phyloP scores from a whole-genome alignment of 2,329 filamentous ascomycete species.

The Fusarium nematophilum region DNA sequence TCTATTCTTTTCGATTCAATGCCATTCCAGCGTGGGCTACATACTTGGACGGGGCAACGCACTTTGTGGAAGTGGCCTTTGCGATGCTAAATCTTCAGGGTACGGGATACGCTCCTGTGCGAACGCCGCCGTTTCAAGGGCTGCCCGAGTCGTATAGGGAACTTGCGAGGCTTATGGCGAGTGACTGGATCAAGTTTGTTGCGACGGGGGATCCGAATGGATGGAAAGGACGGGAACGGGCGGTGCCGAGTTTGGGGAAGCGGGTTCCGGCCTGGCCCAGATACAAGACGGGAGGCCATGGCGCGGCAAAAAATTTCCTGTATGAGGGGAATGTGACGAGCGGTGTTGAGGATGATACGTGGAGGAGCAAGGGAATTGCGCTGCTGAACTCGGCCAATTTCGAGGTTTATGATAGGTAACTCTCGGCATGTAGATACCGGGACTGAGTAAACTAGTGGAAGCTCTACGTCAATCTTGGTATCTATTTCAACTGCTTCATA shows the following conservation, averaged over 20 bases:
- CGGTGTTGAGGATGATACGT: conserved; percentile 6
- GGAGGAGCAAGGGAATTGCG: conserved; percentile 2
- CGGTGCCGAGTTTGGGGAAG: conserved; percentile 8
- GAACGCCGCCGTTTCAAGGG: conserved; percentile 17
- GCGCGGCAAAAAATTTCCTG: conserved; percentile 1
- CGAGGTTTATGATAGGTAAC: conserved; percentile 21
- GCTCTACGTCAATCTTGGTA: no score
- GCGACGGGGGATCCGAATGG: conserved; percentile 21
- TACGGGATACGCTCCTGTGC: conserved; percentile 17
- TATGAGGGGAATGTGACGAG: conserved; percentile 22
- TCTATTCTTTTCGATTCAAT: conserved; percentile 21
- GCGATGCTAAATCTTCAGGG: conserved; percentile 23
- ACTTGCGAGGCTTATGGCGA: conserved; percentile 12
- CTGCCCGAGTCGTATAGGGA: conserved; percentile 16
- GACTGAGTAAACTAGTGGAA: no score
- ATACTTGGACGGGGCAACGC: conserved; percentile 13
- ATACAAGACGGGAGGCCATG: neutral
- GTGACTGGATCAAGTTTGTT: conserved; percentile 22
- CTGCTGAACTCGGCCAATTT: conserved; percentile 14
- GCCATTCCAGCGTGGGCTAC: conserved; percentile 27
- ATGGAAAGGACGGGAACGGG: conserved; percentile 10
- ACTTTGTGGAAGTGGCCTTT: conserved; percentile 25
- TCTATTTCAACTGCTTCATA: no score
- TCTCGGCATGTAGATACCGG: no score
- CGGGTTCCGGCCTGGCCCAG: conserved; percentile 8